Conservation (phyloP, 78 protist genomes). For the Speleostelium caveatum region DNA sequence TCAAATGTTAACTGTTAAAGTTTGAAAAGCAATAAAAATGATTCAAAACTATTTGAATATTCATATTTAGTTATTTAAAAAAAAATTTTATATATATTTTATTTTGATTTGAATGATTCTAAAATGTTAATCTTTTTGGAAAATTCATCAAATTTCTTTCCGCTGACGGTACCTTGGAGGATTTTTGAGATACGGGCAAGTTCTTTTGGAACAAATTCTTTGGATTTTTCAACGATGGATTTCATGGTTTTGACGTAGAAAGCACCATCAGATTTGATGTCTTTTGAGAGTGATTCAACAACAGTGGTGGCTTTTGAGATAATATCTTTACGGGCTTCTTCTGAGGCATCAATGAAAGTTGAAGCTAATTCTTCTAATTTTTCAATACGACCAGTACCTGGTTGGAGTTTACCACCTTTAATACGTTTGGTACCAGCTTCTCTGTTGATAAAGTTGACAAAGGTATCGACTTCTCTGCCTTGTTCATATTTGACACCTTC, state of each 20-base stretch:
- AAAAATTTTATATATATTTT: neutral
- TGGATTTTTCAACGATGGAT: constrained; percentile 60
- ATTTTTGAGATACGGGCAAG: constrained; percentile 73
- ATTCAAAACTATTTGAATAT: too few species aligned
- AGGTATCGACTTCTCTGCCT: constrained; percentile 76
- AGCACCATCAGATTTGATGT: constrained; percentile 42
- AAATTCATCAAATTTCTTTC: constrained; percentile 76
- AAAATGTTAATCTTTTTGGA: constrained; percentile 79
- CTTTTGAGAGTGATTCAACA: constrained; percentile 27
- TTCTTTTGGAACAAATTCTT: constrained; percentile 65
- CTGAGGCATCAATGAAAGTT: constrained; percentile 72
- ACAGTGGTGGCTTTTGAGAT: constrained; percentile 40
- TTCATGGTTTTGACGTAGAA: constrained; percentile 79
- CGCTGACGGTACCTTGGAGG: constrained; percentile 43
- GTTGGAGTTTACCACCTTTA: constrained; percentile 65
- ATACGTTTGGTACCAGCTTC: constrained; percentile 60
- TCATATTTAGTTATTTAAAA: neutral
- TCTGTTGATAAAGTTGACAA: constrained; percentile 84
- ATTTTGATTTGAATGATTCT: constrained; percentile 25
- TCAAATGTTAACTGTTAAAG: too few species aligned
- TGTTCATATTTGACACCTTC: constrained; percentile 84
- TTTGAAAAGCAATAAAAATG: neutral
- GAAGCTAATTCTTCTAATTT: constrained; percentile 70
- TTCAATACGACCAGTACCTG: constrained; percentile 82
- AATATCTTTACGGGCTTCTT: constrained; percentile 35